Percentiles rank a stretch among this genome's conserved stretches.
Evolutionary conservation across 2,329 filamentous ascomycete species (phyloP).

Genomic region (Pyrenophora tritici-repentis): DNA sequence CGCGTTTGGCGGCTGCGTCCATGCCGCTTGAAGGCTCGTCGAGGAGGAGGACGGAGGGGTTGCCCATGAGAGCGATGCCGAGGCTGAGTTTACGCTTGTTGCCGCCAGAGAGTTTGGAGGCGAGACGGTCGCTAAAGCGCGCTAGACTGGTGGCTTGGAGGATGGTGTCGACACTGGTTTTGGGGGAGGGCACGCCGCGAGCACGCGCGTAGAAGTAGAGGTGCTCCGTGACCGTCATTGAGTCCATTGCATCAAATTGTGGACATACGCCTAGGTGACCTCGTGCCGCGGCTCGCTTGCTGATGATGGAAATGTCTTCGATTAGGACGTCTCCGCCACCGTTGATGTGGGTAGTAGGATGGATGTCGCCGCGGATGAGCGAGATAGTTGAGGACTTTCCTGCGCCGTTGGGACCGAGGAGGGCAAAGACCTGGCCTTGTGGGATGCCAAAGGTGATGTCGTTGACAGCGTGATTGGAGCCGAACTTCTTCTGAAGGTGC

Average conservation of each 20-base stretch:
- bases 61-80: conserved; percentile 90
- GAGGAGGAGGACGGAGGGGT: conserved; percentile 82
- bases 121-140: conserved; percentile 74
- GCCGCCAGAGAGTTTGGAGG: conserved; percentile 79
- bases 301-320: conserved; percentile 75
- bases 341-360: conserved; percentile 61
- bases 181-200: conserved; percentile 74
- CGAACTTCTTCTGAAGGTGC: conserved; percentile 80
- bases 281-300: conserved; percentile 72
- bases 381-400: conserved; percentile 91
- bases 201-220: conserved; percentile 85
- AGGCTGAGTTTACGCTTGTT: conserved; percentile 93
- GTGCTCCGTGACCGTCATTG: conserved; percentile 88
- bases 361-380: conserved; percentile 84
- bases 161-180: conserved; percentile 77
- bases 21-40: conserved; percentile 90
- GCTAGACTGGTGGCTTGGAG: conserved; percentile 79
- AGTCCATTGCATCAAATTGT: conserved; percentile 75
- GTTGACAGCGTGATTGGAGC: conserved; percentile 75
- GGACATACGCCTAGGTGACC: conserved; percentile 87
- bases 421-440: conserved; percentile 81
- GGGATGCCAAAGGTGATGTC: conserved; percentile 83
- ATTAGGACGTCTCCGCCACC: conserved; percentile 81
- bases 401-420: conserved; percentile 88
- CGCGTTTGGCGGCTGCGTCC: conserved; percentile 85